These are phyloP conservation scores for Lodderomyces metapsilosis DNA, from an alignment of 1,139 yeast genomes.

Conservation along the genomic window DNA sequence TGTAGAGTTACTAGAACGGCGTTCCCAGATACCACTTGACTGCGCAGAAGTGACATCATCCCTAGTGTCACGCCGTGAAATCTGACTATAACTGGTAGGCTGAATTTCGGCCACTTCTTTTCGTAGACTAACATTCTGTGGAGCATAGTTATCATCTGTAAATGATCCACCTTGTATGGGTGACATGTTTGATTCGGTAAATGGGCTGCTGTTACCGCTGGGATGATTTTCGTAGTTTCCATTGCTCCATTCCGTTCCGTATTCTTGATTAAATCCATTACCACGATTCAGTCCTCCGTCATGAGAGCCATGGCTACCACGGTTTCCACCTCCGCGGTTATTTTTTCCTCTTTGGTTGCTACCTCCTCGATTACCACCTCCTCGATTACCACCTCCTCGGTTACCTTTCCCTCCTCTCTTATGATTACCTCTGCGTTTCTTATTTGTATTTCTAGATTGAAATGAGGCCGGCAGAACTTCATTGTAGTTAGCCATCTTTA, in stretches of 20 bases:
- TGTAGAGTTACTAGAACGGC: not conserved
- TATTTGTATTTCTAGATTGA: not conserved
- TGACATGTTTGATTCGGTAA: not conserved
- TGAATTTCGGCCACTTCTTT: not conserved
- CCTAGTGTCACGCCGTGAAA: conserved; percentile 1
- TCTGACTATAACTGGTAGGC: conserved; percentile 1
- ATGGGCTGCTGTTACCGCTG: not conserved
- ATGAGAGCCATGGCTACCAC: not conserved
- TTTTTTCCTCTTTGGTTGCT: not conserved
- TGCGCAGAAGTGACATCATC: not conserved
- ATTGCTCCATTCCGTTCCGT: not conserved
- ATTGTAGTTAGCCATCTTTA: conserved; percentile 6
- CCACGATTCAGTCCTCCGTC: not conserved
- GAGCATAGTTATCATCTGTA: not conserved
- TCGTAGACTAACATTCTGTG: not conserved
- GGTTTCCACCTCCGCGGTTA: not conserved
- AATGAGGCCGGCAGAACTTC: conserved; percentile 12
- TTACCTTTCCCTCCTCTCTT: not conserved
- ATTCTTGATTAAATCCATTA: not conserved
- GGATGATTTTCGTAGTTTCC: not conserved
- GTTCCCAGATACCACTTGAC: not conserved
- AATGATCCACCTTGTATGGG: not conserved
- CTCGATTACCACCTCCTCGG: not conserved
- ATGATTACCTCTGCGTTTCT: not conserved
- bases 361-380: not conserved